Evolutionary conservation across 345 rosid genomes (phyloP), one percentile per base, ranked within the genome.

Genomic region (Schrenkiella parvula): DNA sequence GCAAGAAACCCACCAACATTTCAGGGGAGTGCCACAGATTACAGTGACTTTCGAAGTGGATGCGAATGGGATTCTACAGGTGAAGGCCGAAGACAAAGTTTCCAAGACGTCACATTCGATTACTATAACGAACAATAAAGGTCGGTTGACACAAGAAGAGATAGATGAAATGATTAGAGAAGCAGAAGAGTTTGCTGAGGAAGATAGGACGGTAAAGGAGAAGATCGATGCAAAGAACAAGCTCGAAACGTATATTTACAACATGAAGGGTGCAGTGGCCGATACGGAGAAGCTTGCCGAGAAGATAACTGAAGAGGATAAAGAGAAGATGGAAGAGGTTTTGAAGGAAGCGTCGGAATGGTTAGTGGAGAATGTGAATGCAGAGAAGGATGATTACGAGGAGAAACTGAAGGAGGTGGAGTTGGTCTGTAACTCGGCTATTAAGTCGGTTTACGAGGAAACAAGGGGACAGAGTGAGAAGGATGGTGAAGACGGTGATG

Each of bases 341-440:
- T 21, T 85, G 56, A 77, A 74, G 69, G 85, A 83, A n/a, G 68
- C 89, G 9, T 78, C 79, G 17, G 86, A 82, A 46, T 88, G 90
- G 88, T 59, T 88, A 46, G 88, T 86, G 29, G 84, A 82, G 72
- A 85, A 82, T 64, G 82, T 73, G 62, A 62, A 77, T 46, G 89
- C 82, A 1, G 87, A 81, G 58, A 84, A 82, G 69, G 78, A 86
- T 37, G 89, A 86, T 54, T 85, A 64, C 37, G 86, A 82, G 1
- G 85, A 84, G 80, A 83, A 84, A 75, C 2, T 84, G 64, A 81
- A 82, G 77, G 86, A 86, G 39, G 83, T 84, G 11, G 86, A 84
- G 46, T 84, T 47, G 11, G 87, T 86, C 7, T 84, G 87, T 34
- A 74, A 78, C 26, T 89, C 87, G 23, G 78, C 83, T 38, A 86